Evolutionary conservation across 257 asterid genomes (phyloP).

Genomic region (Lycium ferocissimum): DNA sequence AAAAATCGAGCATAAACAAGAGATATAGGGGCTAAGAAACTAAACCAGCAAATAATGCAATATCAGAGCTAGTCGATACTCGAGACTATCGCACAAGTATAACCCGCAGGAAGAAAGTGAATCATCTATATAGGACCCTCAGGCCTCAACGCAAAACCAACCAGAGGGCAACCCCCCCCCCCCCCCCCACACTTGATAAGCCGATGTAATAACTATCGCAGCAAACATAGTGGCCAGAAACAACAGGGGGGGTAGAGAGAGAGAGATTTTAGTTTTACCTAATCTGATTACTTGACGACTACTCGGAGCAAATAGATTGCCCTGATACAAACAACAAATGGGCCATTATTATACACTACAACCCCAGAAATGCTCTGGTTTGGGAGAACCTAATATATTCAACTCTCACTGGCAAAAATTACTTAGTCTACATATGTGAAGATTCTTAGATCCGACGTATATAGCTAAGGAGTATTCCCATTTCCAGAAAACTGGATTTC

Average conservation of each 20-base stretch:
- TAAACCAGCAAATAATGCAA: not conserved
- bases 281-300: constrained; percentile 1
- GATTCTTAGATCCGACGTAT: constrained; percentile 20
- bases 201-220: not conserved
- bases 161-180: not conserved
- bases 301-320: not conserved
- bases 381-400: constrained; percentile 7
- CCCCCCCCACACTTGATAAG: not conserved
- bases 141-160: not conserved
- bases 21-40: not conserved
- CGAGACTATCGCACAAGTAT: not conserved
- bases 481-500: constrained; percentile 9
- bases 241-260: not conserved
- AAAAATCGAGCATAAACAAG: not conserved
- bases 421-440: not conserved
- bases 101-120: not conserved
- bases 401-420: not conserved
- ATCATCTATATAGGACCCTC: not conserved
- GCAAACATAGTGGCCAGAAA: constrained; percentile 4
- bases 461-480: not conserved
- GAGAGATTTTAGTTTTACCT: not conserved
- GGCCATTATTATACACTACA: not conserved
- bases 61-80: not conserved
- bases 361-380: not conserved
- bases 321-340: not conserved